Evolutionary conservation across 2,329 filamentous ascomycete genomes (phyloP).

Genomic region (Corniculantispora saksenae): DNA sequence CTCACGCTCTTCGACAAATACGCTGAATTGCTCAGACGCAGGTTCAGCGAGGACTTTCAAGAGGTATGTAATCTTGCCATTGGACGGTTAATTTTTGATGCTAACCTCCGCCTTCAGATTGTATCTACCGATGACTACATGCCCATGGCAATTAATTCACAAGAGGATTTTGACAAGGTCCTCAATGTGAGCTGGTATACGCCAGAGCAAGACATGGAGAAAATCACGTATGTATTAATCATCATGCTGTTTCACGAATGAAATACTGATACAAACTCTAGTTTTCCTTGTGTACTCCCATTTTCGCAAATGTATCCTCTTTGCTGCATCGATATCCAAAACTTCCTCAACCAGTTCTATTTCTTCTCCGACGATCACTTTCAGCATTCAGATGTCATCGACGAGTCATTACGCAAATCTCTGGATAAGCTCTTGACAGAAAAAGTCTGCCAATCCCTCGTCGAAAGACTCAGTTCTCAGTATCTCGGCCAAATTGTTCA

Average conservation of each 20-base stretch:
- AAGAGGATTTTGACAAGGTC: conserved; percentile 93
- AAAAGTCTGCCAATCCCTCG: conserved; percentile 87
- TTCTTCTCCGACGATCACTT: conserved; percentile 97
- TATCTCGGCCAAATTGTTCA: conserved; percentile 98
- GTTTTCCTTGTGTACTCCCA: conserved; percentile 91
- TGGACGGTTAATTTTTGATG: neutral
- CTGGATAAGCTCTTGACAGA: conserved; percentile 92
- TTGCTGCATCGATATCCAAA: conserved; percentile 96
- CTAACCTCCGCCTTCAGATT: conserved; percentile 46
- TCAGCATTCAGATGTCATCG: conserved; percentile 84
- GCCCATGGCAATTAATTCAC: conserved; percentile 94
- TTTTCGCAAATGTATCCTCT: conserved; percentile 99
- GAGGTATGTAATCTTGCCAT: conserved; percentile 58
- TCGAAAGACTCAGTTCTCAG: conserved; percentile 85
- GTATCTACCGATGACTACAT: conserved; percentile 97
- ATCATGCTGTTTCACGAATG: neutral
- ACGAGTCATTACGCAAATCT: conserved; percentile 85
- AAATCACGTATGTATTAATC: conserved; percentile 63
- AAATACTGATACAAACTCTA: conserved; percentile 34
- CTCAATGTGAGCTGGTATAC: conserved; percentile 95
- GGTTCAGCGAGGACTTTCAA: conserved; percentile 94
- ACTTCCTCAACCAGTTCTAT: conserved; percentile 97
- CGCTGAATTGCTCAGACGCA: conserved; percentile 81
- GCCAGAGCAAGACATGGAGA: conserved; percentile 74
- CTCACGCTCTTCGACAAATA: conserved; percentile 93